phyloP scores from a whole-genome alignment of 2,329 filamentous ascomycete species.

The Pyricularia pennisetigena region DNA sequence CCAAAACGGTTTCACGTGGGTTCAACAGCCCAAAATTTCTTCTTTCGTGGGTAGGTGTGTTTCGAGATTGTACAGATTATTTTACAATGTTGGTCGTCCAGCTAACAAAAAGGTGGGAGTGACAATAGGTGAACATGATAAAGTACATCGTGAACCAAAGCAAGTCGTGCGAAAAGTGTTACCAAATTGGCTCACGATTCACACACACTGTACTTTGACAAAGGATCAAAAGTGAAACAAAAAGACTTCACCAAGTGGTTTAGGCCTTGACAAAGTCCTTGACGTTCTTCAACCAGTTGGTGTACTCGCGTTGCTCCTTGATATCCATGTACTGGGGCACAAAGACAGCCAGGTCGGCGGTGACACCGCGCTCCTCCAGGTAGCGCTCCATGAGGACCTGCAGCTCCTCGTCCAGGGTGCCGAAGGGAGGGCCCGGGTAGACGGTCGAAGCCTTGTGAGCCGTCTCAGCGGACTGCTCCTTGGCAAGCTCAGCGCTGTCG shows the following conservation, averaged over 20 bases:
- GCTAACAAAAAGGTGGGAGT: not conserved
- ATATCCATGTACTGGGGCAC: conserved; percentile 93
- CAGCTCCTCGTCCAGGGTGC: conserved; percentile 90
- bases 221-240: not conserved
- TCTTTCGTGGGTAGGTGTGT: not conserved
- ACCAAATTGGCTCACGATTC: not conserved
- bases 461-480: conserved; percentile 64
- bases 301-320: conserved; percentile 98
- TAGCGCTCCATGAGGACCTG: conserved; percentile 88
- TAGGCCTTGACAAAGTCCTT: conserved; percentile 76
- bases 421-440: conserved; percentile 88
- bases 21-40: not conserved
- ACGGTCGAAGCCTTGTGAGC: conserved; percentile 66
- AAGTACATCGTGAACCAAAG: not conserved
- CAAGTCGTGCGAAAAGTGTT: not conserved
- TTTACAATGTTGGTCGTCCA: not conserved
- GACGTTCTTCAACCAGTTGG: conserved; percentile 79
- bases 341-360: conserved; percentile 77
- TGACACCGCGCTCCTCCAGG: conserved; percentile 88
- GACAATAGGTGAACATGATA: not conserved
- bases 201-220: not conserved
- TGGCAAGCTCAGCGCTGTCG: conserved; percentile 65
- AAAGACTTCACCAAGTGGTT: not conserved
- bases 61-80: conserved; percentile 1
- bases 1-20: not conserved